Evolutionary conservation across 2,329 filamentous ascomycete genomes (phyloP).

Genomic region (Xylariales sp.): DNA sequence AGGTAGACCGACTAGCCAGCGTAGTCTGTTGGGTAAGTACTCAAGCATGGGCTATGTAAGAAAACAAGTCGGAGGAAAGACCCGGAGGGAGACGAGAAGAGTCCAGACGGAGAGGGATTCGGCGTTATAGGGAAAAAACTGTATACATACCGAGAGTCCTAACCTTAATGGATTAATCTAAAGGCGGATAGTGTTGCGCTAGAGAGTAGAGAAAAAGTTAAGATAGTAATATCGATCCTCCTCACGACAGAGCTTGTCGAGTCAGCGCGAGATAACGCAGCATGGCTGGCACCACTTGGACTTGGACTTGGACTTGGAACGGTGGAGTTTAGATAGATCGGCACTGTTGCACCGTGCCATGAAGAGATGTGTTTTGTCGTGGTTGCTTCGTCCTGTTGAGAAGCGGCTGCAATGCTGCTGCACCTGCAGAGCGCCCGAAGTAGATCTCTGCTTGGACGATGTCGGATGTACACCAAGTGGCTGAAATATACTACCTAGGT

Average conservation of each 20-base stretch:
- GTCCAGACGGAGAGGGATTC: slow-evolving; percentile 2
- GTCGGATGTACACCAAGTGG: slow-evolving; percentile 32
- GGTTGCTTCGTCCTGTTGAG: slow-evolving; percentile 40
- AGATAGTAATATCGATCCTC: slow-evolving; percentile 22
- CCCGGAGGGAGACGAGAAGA: slow-evolving; percentile 7
- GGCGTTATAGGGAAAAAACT: not conserved
- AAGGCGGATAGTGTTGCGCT: slow-evolving; percentile 34
- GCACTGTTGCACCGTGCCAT: slow-evolving; percentile 40
- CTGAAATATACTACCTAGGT: slow-evolving; percentile 3
- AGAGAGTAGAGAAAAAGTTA: slow-evolving; percentile 15
- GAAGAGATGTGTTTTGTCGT: slow-evolving; percentile 38
- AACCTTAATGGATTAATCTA: not conserved
- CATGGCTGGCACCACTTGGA: slow-evolving; percentile 45
- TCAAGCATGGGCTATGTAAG: not conserved
- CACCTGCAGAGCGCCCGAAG: slow-evolving; percentile 46
- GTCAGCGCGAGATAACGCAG: slow-evolving; percentile 42
- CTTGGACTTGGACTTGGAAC: slow-evolving; percentile 29
- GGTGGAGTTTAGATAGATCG: slow-evolving; percentile 44
- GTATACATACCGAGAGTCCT: slow-evolving; percentile 9
- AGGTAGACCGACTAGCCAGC: not conserved
- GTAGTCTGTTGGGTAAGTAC: slow-evolving; percentile 4
- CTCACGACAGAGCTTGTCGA: slow-evolving; percentile 33
- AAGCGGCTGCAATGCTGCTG: slow-evolving; percentile 45
- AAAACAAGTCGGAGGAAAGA: slow-evolving; percentile 4
- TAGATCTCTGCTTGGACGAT: slow-evolving; percentile 41